A percentile compares a stretch with the other conserved stretches of the same genome.
Conservation (phyloP, 1,284 basidiomycete species). For the Ceratobasidium sp. region DNA sequence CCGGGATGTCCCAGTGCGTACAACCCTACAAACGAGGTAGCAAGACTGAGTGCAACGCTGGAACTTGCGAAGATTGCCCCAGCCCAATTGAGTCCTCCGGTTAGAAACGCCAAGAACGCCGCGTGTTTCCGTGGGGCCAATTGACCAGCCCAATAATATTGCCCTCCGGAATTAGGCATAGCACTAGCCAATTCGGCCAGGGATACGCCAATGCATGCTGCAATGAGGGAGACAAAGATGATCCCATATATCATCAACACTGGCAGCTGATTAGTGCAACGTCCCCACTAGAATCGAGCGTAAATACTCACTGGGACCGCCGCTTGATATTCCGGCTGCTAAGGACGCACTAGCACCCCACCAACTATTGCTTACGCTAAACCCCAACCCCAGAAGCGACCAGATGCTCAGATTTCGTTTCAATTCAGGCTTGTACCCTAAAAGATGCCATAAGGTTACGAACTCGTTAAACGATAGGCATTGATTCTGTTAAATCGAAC, state of each 20-base stretch:
- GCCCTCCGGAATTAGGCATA: constrained; percentile 38
- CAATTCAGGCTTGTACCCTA: constrained; percentile 21
- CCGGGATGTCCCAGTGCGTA: constrained; percentile 23
- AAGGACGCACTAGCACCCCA: constrained; percentile 9
- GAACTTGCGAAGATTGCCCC: constrained; percentile 21
- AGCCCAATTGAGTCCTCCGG: background rate
- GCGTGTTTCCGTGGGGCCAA: constrained; percentile 29
- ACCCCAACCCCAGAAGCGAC: constrained; percentile 25
- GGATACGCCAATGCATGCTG: constrained; percentile 20
- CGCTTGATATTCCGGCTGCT: background rate
- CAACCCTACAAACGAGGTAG: constrained; percentile 24
- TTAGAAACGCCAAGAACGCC: constrained; percentile 23
- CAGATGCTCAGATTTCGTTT: constrained; percentile 30
- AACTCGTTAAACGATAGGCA: background rate
- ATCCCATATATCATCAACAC: constrained; percentile 34
- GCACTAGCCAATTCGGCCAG: constrained; percentile 39
- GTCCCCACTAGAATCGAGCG: background rate
- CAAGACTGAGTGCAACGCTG: constrained; percentile 26
- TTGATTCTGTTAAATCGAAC: background rate
- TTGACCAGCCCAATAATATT: constrained; percentile 35
- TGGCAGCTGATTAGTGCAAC: background rate
- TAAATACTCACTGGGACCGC: constrained; percentile 1
- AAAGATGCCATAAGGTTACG: background rate
- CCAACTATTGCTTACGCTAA: constrained; percentile 29
- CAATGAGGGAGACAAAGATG: constrained; percentile 9